Percentiles rank a stretch among this genome's conserved stretches.
Evolutionary conservation across 352 stramenopile species (phyloP).

Genomic region (Phytophthora foliorum): DNA sequence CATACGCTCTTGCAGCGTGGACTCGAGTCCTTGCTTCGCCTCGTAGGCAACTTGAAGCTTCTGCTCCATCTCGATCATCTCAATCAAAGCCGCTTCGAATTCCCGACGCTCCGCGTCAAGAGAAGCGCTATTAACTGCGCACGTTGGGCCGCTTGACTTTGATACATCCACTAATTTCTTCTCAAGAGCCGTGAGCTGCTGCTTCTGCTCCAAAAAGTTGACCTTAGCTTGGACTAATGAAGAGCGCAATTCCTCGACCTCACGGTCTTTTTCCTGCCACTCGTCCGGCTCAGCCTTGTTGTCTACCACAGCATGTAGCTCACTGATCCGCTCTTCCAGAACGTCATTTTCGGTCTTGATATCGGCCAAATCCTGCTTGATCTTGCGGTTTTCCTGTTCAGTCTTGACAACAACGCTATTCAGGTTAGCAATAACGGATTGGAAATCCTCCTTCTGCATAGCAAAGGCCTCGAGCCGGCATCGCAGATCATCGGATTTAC

Average conservation of each 20-base stretch:
- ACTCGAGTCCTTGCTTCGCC: conserved; percentile 62
- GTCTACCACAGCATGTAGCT: conserved; percentile 46
- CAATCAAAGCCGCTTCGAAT: conserved; percentile 67
- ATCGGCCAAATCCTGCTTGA: conserved; percentile 51
- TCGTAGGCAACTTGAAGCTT: conserved; percentile 73
- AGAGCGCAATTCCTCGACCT: conserved; percentile 63
- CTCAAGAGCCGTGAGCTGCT: conserved; percentile 61
- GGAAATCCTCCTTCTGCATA: conserved; percentile 53
- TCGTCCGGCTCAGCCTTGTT: conserved; percentile 51
- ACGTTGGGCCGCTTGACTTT: conserved; percentile 37
- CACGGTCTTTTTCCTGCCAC: conserved; percentile 56
- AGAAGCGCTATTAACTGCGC: conserved; percentile 34
- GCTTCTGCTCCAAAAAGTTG: conserved; percentile 63
- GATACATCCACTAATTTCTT: conserved; percentile 68
- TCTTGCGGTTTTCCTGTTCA: conserved; percentile 39
- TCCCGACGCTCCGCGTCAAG: conserved; percentile 67
- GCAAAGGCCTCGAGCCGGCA: conserved; percentile 39
- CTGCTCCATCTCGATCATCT: conserved; percentile 76
- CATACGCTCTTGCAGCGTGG: conserved; percentile 58
- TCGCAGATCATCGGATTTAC: conserved; percentile 28
- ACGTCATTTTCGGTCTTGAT: conserved; percentile 69
- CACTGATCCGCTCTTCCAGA: conserved; percentile 64
- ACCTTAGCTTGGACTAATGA: conserved; percentile 72
- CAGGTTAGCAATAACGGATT: conserved; percentile 34
- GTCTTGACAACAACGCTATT: conserved; percentile 25